Evolutionary conservation across 768 basidiomycete species (phyloP), one percentile per base, ranked within the genome.

Genomic region (Termitomyces bulborhizus): DNA sequence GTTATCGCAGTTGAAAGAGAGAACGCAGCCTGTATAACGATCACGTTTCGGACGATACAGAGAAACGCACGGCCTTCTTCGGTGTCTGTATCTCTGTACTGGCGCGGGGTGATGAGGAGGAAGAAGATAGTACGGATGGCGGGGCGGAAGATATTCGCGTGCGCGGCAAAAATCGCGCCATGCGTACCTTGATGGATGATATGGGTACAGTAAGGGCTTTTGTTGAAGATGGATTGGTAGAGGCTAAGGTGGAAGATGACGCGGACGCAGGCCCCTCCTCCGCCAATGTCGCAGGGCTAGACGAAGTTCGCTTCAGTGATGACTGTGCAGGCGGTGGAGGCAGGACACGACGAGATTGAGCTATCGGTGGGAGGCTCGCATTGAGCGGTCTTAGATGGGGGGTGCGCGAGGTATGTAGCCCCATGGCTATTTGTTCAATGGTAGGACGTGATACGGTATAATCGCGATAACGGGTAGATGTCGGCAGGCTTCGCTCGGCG

Each of bases 351-450:
- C 68, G 68, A 39, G 58, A 56, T 53, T 68, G 66, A 31, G 73
- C 63, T 50, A 68, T 69, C 5, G 71, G 61, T 36, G 63, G 56
- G 24, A 40, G 37, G 3, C 71, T 65, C 2, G 71, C 57, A 41
- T 60, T 64, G 16, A 71, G 65, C 8, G 78, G 75, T 42, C 82
- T 78, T 29, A 89, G 69, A 65, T 89, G 87, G 3, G 88, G 88
- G 1, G 88, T 90, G 37, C 85, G 81, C 6, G 88, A 89, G 31
- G 86, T 71, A 67, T 90, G 88, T 24, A 90, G 75, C 18, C 88
- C 88, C 86, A 90, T 89, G 13, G 85, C 84, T 57, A 90, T 90
- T 69, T 90, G 87, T 62, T 86, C 82, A 40, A 88, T 77, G 46
- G 83, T 85, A 1, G 87, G 87, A 15, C 79, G 82, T 21, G 72